A percentile compares a stretch with the other conserved stretches of the same genome.
These are phyloP conservation scores for Zygoascus bituminiphila DNA, from an alignment of 805 yeast species.

Conservation along the genomic window DNA sequence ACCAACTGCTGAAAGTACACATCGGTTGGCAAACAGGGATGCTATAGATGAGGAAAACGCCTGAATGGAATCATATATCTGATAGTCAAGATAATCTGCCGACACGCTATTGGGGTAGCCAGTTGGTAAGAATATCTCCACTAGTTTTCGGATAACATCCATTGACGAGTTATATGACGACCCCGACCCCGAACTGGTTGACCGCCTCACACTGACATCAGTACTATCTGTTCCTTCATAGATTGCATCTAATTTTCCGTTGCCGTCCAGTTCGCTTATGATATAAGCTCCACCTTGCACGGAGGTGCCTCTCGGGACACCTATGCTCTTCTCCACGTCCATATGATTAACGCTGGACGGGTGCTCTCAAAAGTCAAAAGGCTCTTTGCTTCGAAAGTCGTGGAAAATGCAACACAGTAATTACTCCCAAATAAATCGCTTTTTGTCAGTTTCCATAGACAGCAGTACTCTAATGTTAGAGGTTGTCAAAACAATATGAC, in stretches of 20 bases:
- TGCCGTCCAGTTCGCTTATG: slow-evolving; percentile 17
- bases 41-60: slow-evolving; percentile 31
- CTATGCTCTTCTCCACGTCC: not conserved
- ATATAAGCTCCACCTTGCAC: not conserved
- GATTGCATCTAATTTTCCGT: slow-evolving; percentile 16
- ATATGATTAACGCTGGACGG: no score
- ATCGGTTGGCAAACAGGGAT: slow-evolving; percentile 28
- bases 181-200: slow-evolving; percentile 1
- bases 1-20: slow-evolving; percentile 30
- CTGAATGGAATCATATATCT: slow-evolving; percentile 31
- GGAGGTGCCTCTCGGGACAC: no score
- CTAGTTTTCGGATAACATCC: slow-evolving; percentile 10
- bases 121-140: slow-evolving; percentile 29
- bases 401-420: no score
- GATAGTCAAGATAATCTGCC: slow-evolving; percentile 28
- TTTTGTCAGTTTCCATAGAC: no score
- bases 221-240: slow-evolving; percentile 12
- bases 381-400: no score
- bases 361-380: no score
- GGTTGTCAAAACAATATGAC: no score
- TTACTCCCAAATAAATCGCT: no score
- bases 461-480: no score
- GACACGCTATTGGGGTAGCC: slow-evolving; percentile 30
- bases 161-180: not conserved
- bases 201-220: not conserved